These are phyloP conservation scores for Lentinula edodes DNA, from an alignment of 768 basidiomycete species.

Conservation along the genomic window DNA sequence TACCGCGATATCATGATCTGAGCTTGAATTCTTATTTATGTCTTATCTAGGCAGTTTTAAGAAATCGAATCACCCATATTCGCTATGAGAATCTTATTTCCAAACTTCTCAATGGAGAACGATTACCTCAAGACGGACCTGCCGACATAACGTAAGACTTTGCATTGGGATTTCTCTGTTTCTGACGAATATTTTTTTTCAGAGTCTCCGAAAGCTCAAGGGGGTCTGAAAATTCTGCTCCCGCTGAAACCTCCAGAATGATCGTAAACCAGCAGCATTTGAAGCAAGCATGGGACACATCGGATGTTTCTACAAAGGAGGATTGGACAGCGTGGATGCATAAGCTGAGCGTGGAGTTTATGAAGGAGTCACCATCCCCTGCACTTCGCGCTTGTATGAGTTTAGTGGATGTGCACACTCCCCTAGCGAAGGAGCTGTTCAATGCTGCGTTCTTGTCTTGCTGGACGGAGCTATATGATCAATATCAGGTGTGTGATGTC, in stretches of 20 bases:
- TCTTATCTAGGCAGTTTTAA: conserved; percentile 56
- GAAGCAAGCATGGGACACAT: conserved; percentile 94
- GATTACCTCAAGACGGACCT: conserved; percentile 80
- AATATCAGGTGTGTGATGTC: conserved; percentile 73
- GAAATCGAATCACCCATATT: conserved; percentile 71
- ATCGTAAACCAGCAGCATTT: conserved; percentile 95
- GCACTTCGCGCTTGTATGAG: conserved; percentile 96
- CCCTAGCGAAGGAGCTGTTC: conserved; percentile 91
- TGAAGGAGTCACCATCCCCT: conserved; percentile 97
- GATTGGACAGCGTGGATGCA: conserved; percentile 98
- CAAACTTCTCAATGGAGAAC: conserved; percentile 88
- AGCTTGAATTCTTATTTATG: conserved; percentile 1
- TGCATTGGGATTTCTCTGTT: not conserved
- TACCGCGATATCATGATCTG: conserved; percentile 16
- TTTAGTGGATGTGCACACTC: conserved; percentile 85
- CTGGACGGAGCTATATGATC: conserved; percentile 93
- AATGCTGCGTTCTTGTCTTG: conserved; percentile 98
- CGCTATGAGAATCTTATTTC: conserved; percentile 86
- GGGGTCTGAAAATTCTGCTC: conserved; percentile 70
- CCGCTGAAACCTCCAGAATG: conserved; percentile 83
- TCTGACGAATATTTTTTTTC: conserved; percentile 5
- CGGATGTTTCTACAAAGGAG: conserved; percentile 65
- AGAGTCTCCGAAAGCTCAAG: conserved; percentile 57
- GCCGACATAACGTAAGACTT: conserved; percentile 58
- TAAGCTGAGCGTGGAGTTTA: conserved; percentile 86